A percentile compares a stretch with the other conserved stretches of the same genome.
These are phyloP conservation scores for Rosa multiflora DNA, from an alignment of 306 rosid species.

Conservation along the genomic window DNA sequence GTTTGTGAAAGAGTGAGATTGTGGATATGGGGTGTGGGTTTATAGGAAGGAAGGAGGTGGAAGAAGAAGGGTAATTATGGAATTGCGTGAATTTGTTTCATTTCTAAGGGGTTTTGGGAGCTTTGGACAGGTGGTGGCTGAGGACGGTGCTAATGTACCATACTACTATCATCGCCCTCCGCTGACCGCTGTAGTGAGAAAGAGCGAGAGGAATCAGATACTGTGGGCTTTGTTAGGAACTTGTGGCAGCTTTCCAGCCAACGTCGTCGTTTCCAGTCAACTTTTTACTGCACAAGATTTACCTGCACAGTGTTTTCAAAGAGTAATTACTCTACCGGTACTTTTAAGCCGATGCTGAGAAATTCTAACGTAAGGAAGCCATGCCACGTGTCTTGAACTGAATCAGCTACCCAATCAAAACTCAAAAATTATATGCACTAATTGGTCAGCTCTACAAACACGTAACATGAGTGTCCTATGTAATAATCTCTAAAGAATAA, in stretches of 20 bases:
- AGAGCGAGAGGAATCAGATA: neutral
- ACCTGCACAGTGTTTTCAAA: no score
- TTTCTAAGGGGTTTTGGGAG: constrained; percentile 2
- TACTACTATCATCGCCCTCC: neutral
- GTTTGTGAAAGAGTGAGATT: neutral
- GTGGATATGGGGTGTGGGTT: neutral
- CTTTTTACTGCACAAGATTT: neutral
- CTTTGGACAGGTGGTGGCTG: constrained; percentile 18
- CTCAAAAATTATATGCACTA: no score
- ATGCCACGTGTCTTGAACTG: no score
- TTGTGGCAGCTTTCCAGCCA: neutral
- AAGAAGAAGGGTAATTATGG: constrained; percentile 53
- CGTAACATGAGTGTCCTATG: no score
- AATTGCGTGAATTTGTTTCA: neutral
- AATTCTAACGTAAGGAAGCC: no score
- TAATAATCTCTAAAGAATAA: no score
- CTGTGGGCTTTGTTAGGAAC: neutral
- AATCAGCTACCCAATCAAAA: no score
- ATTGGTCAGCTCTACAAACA: no score
- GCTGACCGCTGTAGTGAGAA: neutral
- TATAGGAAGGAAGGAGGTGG: neutral
- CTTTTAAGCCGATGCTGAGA: no score
- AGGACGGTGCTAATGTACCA: constrained; percentile 4
- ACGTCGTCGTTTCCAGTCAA: constrained; percentile 7
- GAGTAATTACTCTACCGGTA: no score